Conservation (phyloP, 768 basidiomycete species). For the Leucocoprinus birnbaumii region DNA sequence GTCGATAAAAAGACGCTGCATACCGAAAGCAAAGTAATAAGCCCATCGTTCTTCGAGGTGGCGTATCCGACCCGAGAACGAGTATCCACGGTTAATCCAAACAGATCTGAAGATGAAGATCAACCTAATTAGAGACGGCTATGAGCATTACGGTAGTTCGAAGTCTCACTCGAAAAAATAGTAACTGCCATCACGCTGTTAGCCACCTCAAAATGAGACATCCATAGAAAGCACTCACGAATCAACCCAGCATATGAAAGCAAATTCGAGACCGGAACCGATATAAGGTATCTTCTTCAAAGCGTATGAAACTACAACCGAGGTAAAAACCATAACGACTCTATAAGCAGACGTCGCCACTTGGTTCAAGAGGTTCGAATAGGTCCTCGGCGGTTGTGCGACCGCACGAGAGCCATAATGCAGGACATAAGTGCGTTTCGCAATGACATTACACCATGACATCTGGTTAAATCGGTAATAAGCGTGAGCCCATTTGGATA, state of each 20-base stretch:
- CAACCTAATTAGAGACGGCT: not conserved
- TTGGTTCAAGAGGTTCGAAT: slow-evolving; percentile 67
- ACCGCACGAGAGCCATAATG: slow-evolving; percentile 63
- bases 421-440: slow-evolving; percentile 70
- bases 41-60: slow-evolving; percentile 88
- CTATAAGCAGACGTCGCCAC: slow-evolving; percentile 83
- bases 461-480: slow-evolving; percentile 40
- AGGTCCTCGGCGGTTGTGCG: slow-evolving; percentile 52
- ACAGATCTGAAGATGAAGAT: slow-evolving; percentile 51
- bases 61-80: slow-evolving; percentile 63
- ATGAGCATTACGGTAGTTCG: not conserved
- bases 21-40: slow-evolving; percentile 84
- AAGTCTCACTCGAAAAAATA: slow-evolving; percentile 82
- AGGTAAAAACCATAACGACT: slow-evolving; percentile 77
- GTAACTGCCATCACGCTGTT: slow-evolving; percentile 48
- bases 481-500: not conserved
- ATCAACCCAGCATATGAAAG: slow-evolving; percentile 84
- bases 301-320: slow-evolving; percentile 63
- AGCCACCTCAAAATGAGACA: not conserved
- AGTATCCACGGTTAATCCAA: slow-evolving; percentile 74
- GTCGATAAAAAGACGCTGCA: slow-evolving; percentile 13
- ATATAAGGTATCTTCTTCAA: slow-evolving; percentile 62
- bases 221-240: slow-evolving; percentile 52
- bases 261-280: slow-evolving; percentile 59
- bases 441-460: slow-evolving; percentile 75